Conservation (phyloP, 2,329 filamentous ascomycete genomes). For the Fusarium begoniae region DNA sequence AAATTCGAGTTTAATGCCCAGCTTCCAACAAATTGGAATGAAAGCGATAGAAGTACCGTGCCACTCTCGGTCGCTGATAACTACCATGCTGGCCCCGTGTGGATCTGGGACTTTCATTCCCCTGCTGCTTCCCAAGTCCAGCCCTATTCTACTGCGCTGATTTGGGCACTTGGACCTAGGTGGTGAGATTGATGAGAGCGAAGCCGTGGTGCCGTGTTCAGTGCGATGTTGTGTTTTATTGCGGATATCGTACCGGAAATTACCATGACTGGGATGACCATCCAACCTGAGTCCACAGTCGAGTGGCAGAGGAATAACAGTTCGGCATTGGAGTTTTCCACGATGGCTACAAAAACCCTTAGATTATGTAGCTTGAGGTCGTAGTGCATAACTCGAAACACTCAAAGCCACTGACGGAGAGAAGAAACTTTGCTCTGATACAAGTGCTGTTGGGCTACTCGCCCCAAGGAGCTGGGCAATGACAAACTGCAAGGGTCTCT, state of each 20-base stretch:
- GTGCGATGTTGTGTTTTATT: not conserved
- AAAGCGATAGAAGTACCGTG: not conserved
- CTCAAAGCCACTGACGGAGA: not conserved
- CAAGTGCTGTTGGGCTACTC: not conserved
- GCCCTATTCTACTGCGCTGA: not conserved
- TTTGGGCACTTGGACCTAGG: not conserved
- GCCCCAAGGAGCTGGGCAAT: not conserved
- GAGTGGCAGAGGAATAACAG: not conserved
- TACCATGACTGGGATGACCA: too few species aligned
- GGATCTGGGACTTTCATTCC: not conserved
- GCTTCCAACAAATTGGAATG: not conserved
- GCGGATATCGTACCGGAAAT: not conserved
- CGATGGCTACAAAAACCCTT: not conserved
- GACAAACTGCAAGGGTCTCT: not conserved
- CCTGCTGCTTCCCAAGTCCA: not conserved
- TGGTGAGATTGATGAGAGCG: not conserved
- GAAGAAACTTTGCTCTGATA: not conserved
- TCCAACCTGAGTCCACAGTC: not conserved
- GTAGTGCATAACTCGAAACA: not conserved
- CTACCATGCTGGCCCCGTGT: accelerated
- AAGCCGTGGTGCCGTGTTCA: not conserved
- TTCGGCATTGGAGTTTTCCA: not conserved
- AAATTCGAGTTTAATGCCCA: too few species aligned
- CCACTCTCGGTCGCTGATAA: not conserved
- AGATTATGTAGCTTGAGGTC: not conserved